These are phyloP conservation scores for Aspergillus sp. DNA, from an alignment of 2,329 filamentous ascomycete genomes.

Conservation along the genomic window DNA sequence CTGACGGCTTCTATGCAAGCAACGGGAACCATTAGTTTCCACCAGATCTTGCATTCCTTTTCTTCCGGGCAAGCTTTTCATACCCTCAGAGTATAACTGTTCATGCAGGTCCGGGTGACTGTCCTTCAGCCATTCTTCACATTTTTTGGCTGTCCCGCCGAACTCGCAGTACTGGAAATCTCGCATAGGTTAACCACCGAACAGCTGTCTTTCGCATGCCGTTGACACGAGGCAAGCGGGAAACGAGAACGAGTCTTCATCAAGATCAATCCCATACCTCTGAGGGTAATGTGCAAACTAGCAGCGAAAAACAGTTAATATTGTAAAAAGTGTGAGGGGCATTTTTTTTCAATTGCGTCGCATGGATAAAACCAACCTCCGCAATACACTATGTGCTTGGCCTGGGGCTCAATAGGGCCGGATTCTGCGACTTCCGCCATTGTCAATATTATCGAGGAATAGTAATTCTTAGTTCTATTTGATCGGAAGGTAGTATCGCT, in stretches of 20 bases:
- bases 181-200: background rate
- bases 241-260: background rate
- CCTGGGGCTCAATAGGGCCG: slow-evolving; percentile 36
- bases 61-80: slow-evolving; percentile 10
- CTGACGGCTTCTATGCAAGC: slow-evolving; percentile 61
- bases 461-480: background rate
- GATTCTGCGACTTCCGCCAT: slow-evolving; percentile 32
- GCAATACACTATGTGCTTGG: slow-evolving; percentile 56
- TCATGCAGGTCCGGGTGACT: slow-evolving; percentile 67
- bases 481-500: background rate
- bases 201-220: background rate
- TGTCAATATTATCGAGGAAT: slow-evolving; percentile 1
- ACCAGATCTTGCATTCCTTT: background rate
- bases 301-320: slow-evolving; percentile 1
- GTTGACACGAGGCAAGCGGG: background rate
- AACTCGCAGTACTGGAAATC: slow-evolving; percentile 88
- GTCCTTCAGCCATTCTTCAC: slow-evolving; percentile 86
- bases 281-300: slow-evolving; percentile 60
- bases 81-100: slow-evolving; percentile 80
- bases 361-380: slow-evolving; percentile 43
- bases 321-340: background rate
- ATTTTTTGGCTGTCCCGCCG: slow-evolving; percentile 92
- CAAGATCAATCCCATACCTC: slow-evolving; percentile 48
- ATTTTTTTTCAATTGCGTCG: slow-evolving; percentile 1
- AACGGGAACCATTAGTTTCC: background rate